Evolutionary conservation across 345 rosid genomes (phyloP).

Genomic region (Syzygium grande): DNA sequence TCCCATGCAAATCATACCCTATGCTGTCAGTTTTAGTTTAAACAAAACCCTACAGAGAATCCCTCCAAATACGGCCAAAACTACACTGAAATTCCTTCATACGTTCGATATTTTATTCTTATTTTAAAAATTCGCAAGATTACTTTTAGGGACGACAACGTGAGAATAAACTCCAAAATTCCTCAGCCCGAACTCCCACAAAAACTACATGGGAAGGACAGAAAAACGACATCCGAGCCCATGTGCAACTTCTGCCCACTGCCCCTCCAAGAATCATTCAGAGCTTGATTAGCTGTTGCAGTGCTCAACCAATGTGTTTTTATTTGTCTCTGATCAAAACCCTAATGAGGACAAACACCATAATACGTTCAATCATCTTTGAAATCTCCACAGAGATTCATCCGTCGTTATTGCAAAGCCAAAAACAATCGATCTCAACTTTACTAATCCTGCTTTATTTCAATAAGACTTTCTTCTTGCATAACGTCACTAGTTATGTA

Average conservation of each 20-base stretch:
- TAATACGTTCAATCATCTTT: not conserved
- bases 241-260: constrained; percentile 40
- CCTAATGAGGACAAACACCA: not conserved
- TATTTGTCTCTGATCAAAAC: not conserved
- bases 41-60: not conserved
- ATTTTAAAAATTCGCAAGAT: not conserved
- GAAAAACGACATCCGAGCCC: constrained; percentile 39
- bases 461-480: not conserved
- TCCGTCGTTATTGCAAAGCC: not conserved
- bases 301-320: not conserved
- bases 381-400: not conserved
- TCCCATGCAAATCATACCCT: constrained; percentile 34
- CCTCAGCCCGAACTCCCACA: constrained; percentile 12
- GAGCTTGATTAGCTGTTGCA: not conserved
- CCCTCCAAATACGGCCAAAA: not conserved
- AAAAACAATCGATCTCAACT: not conserved
- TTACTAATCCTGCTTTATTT: not conserved
- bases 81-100: not conserved
- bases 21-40: constrained; percentile 29
- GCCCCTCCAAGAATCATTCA: not conserved
- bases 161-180: constrained; percentile 25
- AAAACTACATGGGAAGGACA: constrained; percentile 1
- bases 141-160: not conserved
- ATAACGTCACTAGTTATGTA: not conserved
- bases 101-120: not conserved